Base-by-base conservation (phyloP, 2,329 filamentous ascomycete species). In the Cladosporium velox region DNA sequence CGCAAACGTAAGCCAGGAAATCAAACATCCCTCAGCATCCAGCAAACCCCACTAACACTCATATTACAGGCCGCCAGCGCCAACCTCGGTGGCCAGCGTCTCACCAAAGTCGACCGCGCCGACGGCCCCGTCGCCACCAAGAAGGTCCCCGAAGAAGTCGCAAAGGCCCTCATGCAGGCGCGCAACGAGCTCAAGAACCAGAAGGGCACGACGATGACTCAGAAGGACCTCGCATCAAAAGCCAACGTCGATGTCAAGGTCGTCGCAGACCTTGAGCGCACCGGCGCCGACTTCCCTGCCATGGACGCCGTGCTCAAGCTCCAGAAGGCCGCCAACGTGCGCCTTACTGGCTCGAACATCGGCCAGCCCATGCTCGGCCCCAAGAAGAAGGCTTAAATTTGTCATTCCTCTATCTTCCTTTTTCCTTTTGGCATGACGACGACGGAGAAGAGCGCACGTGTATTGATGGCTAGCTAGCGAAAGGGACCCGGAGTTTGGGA, bases 91-190 rank as follows among this genome's bases (percentile, higher is more conserved):
- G 95, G 95, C 73, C 95, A 99, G 83, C 93, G 92, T 78, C 86
- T 98, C 71, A 98, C 95, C 72, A 97, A 98, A 85, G 93, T 99
- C 80, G 95, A 98, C 85, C 93, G 94, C 73, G 90, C 89, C 78
- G 93, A 98, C 84, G 95, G 97, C 79, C 97, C 97, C 82, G 90
- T 98, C 82, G 97, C 97, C 84, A 93, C 93, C 77, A 96, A 96
- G 84, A 96, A 92, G 57, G 85, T 97, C 67, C 92, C 93, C 77
- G 85, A 86, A 75, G 85, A 87, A 65, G 92, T 98, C 70, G 92
- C 91, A 75, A 88, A 91, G 71, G 91, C 90, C 71, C 97, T 98
- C 82, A 86, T 88, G 75, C 86, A 90, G 75, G 87, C 91, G 65
- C 91, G 95, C 70, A 88, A 88, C 77, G 88, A 90, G 77, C 89